Evolutionary conservation across 1,284 basidiomycete genomes (phyloP).

Genomic region (Tilletia walkeri): DNA sequence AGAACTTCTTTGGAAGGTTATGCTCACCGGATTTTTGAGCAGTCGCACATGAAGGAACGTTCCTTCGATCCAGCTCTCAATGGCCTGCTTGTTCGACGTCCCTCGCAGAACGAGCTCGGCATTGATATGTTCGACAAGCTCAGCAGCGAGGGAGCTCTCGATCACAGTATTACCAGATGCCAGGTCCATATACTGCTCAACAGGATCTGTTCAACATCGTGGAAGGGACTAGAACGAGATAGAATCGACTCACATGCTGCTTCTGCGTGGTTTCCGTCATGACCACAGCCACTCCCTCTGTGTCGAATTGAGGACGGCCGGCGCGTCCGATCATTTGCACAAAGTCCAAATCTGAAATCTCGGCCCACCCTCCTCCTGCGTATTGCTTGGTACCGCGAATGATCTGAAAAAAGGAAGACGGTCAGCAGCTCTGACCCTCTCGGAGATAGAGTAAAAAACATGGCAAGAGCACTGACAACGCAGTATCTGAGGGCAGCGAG

Average conservation of each 20-base stretch:
- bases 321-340: slow-evolving; percentile 68
- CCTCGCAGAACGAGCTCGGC: slow-evolving; percentile 37
- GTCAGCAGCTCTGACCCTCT: not conserved
- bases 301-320: slow-evolving; percentile 89
- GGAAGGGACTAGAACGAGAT: slow-evolving; percentile 4
- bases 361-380: slow-evolving; percentile 33
- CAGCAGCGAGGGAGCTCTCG: slow-evolving; percentile 36
- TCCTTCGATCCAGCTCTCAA: slow-evolving; percentile 21
- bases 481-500: slow-evolving; percentile 24
- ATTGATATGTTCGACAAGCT: slow-evolving; percentile 42
- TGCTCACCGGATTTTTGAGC: slow-evolving; percentile 34
- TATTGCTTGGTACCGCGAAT: slow-evolving; percentile 44
- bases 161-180: slow-evolving; percentile 34
- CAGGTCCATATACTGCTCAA: slow-evolving; percentile 30
- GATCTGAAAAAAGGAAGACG: slow-evolving; percentile 21
- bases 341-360: slow-evolving; percentile 42
- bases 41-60: slow-evolving; percentile 31
- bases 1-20: not conserved
- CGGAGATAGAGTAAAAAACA: too few species aligned
- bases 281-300: slow-evolving; percentile 45
- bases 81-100: not conserved
- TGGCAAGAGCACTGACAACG: slow-evolving; percentile 24
- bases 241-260: slow-evolving; percentile 20
- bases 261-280: slow-evolving; percentile 41
- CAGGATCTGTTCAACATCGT: not conserved